phyloP scores from a whole-genome alignment of 768 basidiomycete species.

The Mycena leptocephala region DNA sequence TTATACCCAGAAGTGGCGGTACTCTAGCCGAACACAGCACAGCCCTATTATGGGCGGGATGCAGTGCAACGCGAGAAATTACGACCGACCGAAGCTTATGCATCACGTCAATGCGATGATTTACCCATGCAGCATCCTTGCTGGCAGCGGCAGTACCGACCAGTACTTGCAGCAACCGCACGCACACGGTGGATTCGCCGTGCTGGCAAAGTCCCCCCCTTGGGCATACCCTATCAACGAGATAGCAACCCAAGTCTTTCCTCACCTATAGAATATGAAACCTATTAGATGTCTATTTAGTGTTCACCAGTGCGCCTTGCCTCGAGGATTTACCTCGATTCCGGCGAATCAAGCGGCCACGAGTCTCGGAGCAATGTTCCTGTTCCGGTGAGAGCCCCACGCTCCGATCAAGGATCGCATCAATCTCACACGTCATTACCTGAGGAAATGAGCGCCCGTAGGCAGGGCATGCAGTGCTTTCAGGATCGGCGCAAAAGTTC shows the following conservation, averaged over 20 bases:
- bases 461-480: background rate
- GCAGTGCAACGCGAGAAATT: constrained; percentile 3
- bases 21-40: background rate
- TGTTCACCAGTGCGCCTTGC: too few species aligned
- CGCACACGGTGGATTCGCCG: background rate
- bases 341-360: too few species aligned
- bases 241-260: background rate
- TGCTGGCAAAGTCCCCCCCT: background rate
- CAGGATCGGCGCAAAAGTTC: constrained; percentile 2
- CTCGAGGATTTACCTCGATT: too few species aligned
- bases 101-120: constrained; percentile 13
- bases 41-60: background rate
- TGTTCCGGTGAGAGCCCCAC: constrained; percentile 1
- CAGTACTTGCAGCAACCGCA: constrained; percentile 19
- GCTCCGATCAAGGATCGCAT: constrained; percentile 21
- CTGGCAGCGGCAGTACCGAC: constrained; percentile 20
- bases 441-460: constrained; percentile 1
- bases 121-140: background rate
- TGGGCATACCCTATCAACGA: too few species aligned
- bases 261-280: background rate
- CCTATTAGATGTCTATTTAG: too few species aligned
- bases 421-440: background rate
- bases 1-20: constrained; percentile 20
- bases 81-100: background rate
- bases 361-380: too few species aligned